Conservation (phyloP, 768 basidiomycete genomes). For the Mycena chlorophos region DNA sequence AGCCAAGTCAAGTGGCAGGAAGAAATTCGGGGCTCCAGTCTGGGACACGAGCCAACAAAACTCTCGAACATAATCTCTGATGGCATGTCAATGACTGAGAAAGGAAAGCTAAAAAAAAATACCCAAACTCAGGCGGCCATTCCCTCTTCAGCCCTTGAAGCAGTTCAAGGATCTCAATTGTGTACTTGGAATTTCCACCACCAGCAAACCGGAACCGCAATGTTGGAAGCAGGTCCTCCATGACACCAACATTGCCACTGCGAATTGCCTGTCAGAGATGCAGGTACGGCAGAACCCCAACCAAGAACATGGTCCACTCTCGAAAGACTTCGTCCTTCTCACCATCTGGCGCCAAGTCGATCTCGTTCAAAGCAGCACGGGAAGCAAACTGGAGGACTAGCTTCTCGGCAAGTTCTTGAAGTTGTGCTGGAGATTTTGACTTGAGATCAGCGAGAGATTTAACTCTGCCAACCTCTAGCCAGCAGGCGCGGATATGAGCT, state of each 20-base stretch:
- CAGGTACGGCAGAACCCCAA: conserved; percentile 29
- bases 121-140: conserved; percentile 26
- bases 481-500: conserved; percentile 28
- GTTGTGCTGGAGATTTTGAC: conserved; percentile 19
- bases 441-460: conserved; percentile 21
- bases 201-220: conserved; percentile 29
- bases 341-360: conserved; percentile 1
- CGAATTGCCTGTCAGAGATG: conserved; percentile 26
- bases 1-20: conserved; percentile 14
- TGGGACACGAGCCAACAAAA: conserved; percentile 16
- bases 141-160: conserved; percentile 29
- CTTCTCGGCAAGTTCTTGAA: conserved; percentile 17
- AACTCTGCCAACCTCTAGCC: conserved; percentile 21
- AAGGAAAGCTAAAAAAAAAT: background rate
- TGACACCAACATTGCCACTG: conserved; percentile 25
- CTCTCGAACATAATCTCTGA: conserved; percentile 7
- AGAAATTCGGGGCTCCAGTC: conserved; percentile 3
- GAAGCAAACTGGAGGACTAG: conserved; percentile 22
- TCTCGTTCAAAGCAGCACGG: conserved; percentile 16
- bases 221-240: conserved; percentile 26
- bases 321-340: conserved; percentile 17
- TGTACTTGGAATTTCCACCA: conserved; percentile 28
- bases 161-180: conserved; percentile 29
- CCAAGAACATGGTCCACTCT: conserved; percentile 24
- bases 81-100: background rate